phyloP scores from a whole-genome alignment of 495 filamentous ascomycete species.

The Cercophora samala region DNA sequence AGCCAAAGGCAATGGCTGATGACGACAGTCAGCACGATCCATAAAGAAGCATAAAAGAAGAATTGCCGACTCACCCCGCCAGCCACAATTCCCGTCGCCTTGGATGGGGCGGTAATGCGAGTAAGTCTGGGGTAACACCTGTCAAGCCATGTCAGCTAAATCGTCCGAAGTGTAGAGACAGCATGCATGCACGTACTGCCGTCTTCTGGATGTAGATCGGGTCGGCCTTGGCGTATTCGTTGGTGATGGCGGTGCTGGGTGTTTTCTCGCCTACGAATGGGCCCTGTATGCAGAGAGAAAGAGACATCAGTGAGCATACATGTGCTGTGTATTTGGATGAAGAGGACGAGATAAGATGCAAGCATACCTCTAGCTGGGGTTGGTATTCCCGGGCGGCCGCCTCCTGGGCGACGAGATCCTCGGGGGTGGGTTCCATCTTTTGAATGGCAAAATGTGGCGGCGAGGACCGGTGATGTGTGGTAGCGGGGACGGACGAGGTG shows the following conservation, averaged over 20 bases:
- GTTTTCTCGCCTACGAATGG: constrained; percentile 76
- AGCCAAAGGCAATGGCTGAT: constrained; percentile 83
- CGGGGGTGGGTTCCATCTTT: constrained; percentile 42
- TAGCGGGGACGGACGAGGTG: constrained; percentile 25
- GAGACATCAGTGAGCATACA: constrained; percentile 16
- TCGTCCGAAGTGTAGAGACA: background rate
- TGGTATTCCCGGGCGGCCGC: constrained; percentile 61
- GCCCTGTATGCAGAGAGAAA: constrained; percentile 53
- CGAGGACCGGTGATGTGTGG: constrained; percentile 19
- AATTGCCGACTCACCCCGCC: constrained; percentile 71
- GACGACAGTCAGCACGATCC: constrained; percentile 19
- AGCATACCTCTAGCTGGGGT: constrained; percentile 60
- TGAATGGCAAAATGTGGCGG: constrained; percentile 14
- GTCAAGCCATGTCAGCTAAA: constrained; percentile 11
- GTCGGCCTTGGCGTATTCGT: constrained; percentile 90
- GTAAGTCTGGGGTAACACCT: constrained; percentile 82
- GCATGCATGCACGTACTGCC: constrained; percentile 52
- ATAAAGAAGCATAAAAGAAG: constrained; percentile 20
- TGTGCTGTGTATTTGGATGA: too few relatives aligned
- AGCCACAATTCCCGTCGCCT: constrained; percentile 95
- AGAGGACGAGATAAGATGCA: background rate
- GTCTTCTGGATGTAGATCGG: constrained; percentile 82
- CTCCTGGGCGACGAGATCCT: constrained; percentile 51
- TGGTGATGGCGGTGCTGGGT: constrained; percentile 71
- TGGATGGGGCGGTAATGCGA: constrained; percentile 82